phyloP scores from a whole-genome alignment of 179 eudicot genomes.

The Beta macrorhiza region DNA sequence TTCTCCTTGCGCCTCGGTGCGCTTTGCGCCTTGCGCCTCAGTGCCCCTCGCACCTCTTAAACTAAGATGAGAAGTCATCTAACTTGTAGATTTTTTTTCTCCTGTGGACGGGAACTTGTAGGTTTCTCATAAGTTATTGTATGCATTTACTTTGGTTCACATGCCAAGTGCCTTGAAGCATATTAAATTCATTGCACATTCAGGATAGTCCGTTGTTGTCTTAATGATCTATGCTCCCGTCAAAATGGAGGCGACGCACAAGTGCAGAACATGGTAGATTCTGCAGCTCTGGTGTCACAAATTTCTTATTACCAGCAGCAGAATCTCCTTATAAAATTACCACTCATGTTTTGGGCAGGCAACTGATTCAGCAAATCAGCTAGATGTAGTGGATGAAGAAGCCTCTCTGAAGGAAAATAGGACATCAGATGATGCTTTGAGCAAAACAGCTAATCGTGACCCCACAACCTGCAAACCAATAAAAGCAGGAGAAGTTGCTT shows the following conservation, averaged over 20 bases:
- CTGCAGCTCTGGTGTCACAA: conserved; percentile 8
- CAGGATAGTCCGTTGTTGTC: conserved; percentile 68
- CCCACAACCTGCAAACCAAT: conserved; percentile 42
- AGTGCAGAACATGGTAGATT: conserved; percentile 34
- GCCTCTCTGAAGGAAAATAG: conserved; percentile 29
- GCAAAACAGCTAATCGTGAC: conserved; percentile 32
- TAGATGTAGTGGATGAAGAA: conserved; percentile 41
- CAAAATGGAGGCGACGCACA: conserved; percentile 39
- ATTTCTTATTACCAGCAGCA: conserved; percentile 13
- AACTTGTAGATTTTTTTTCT: too few relatives aligned
- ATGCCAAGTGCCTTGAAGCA: conserved; percentile 9
- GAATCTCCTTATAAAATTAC: neutral
- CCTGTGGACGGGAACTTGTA: neutral
- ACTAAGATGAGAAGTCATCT: too few relatives aligned
- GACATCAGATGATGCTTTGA: conserved; percentile 29
- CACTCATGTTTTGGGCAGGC: conserved; percentile 38
- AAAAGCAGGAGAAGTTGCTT: conserved; percentile 75
- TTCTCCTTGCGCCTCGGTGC: too few relatives aligned
- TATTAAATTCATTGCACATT: neutral
- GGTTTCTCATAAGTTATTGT: neutral
- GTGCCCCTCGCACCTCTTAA: too few relatives aligned
- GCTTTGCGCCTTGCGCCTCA: too few relatives aligned
- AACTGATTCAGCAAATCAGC: conserved; percentile 26
- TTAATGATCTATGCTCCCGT: conserved; percentile 49
- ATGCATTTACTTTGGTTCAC: neutral